Base-by-base conservation (phyloP, 352 stramenopile species). In the Phytophthora multivora region DNA sequence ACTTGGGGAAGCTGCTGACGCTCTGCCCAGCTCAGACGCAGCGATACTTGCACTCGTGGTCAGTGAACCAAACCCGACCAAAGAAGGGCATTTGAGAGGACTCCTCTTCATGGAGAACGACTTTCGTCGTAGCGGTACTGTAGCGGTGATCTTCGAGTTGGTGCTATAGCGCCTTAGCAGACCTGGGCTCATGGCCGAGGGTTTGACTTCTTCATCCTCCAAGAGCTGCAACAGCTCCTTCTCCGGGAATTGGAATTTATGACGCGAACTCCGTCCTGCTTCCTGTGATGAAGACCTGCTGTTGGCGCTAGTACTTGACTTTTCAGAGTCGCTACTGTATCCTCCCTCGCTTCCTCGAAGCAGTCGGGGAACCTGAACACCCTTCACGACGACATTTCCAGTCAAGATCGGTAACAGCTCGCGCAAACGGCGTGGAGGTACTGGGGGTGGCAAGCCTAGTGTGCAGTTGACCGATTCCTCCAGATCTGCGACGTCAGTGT, bases 51-150 rank as follows among this genome's bases (percentile, higher is more conserved):
- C 36, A 35, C 11, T 45, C 12, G 41, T 21, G 13, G 26, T 35
- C 6, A 48, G 19, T 0, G 41, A 16, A 19, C 21, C 18, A 16
- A 71, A 60, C 5, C 54, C 61, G 4, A 19, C 26, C 28, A 64
- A 31, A 12, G 42, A 8, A 18, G 59, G 42, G 28, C 63, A 71
- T 66, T 88, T 89, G 15, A 63, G 50, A 0, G 82, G 65, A n/a
- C 67, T 82, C 19, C 80, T 79, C 45, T 86, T 91, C 57, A 89
- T 86, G 33, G 69, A 75, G 63, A 91, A 91, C 1, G 79, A 91
- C 45, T 86, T 84, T 13, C 82, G 66, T 8, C 79, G 70, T 28
- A 91, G 57, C 7, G 81, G 65, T 5, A 90, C 69, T 4, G 66
- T 47, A 0, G 66, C 72, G 5, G 69, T 71, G 50, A 85, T 83